Conservation (phyloP, 345 rosid genomes). For the Conringia planisiliqua region DNA sequence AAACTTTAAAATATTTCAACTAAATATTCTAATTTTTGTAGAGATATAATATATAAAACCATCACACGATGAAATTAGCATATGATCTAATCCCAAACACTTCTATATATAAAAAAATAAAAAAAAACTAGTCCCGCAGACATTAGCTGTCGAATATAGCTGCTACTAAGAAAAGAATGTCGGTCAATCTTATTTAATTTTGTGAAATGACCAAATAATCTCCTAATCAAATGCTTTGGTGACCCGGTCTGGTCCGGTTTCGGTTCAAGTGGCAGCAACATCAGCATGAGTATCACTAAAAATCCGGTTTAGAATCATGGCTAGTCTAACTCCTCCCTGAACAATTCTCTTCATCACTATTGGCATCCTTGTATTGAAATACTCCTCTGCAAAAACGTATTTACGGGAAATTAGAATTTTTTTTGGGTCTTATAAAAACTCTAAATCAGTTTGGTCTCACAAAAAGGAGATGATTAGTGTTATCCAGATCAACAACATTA, state of each 20-base stretch:
- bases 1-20: neutral
- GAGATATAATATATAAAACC: neutral
- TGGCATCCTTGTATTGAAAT: constrained; percentile 82
- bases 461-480: neutral
- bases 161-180: constrained; percentile 1
- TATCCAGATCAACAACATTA: neutral
- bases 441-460: neutral
- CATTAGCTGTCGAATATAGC: constrained; percentile 6
- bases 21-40: neutral
- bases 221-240: constrained; percentile 1
- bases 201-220: neutral
- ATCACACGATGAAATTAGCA: neutral
- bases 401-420: neutral
- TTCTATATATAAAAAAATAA: too few species aligned
- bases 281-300: constrained; percentile 48
- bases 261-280: constrained; percentile 45
- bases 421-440: neutral
- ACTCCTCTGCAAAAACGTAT: constrained; percentile 54
- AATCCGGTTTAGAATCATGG: constrained; percentile 69
- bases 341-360: constrained; percentile 88
- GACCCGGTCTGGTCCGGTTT: neutral
- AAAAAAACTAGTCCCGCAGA: neutral
- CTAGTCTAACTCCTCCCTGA: constrained; percentile 88
- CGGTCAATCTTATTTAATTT: neutral
- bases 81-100: neutral